Conservation (phyloP, 805 yeast species). For the Ogataea saltuana region DNA sequence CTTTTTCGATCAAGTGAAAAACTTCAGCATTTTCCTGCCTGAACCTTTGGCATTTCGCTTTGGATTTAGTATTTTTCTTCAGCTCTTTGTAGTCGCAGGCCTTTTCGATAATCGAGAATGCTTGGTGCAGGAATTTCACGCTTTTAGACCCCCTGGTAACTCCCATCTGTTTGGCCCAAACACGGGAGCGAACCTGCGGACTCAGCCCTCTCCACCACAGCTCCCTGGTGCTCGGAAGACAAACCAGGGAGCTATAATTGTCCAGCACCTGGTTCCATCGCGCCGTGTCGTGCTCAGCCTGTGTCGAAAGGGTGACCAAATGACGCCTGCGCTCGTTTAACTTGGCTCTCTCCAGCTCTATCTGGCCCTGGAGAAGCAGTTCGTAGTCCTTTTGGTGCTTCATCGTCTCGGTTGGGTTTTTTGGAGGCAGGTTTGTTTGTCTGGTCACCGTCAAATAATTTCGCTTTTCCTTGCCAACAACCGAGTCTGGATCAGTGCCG, state of each 20-base stretch:
- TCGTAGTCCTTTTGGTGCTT: slow-evolving; percentile 59
- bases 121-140: slow-evolving; percentile 17
- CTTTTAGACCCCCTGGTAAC: slow-evolving; percentile 21
- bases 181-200: slow-evolving; percentile 38
- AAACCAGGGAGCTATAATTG: slow-evolving; percentile 36
- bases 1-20: slow-evolving; percentile 18
- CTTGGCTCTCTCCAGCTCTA: slow-evolving; percentile 39
- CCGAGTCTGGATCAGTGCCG: slow-evolving; percentile 13
- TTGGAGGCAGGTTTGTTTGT: slow-evolving; percentile 69
- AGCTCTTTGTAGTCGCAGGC: slow-evolving; percentile 35
- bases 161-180: slow-evolving; percentile 53
- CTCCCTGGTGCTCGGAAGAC: slow-evolving; percentile 45
- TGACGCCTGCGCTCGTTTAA: slow-evolving; percentile 34
- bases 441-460: slow-evolving; percentile 50
- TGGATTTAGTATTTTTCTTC: too few species aligned
- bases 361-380: slow-evolving; percentile 41
- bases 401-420: slow-evolving; percentile 49
- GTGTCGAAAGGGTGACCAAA: slow-evolving; percentile 37
- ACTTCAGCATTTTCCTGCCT: slow-evolving; percentile 14
- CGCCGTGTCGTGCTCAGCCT: slow-evolving; percentile 38
- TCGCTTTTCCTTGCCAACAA: slow-evolving; percentile 19
- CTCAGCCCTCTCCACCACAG: slow-evolving; percentile 66
- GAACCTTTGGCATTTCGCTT: too few species aligned
- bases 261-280: slow-evolving; percentile 47
- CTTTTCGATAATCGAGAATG: slow-evolving; percentile 25